Evolutionary conservation across 306 rosid species (phyloP).

Genomic region (Prunus mira): DNA sequence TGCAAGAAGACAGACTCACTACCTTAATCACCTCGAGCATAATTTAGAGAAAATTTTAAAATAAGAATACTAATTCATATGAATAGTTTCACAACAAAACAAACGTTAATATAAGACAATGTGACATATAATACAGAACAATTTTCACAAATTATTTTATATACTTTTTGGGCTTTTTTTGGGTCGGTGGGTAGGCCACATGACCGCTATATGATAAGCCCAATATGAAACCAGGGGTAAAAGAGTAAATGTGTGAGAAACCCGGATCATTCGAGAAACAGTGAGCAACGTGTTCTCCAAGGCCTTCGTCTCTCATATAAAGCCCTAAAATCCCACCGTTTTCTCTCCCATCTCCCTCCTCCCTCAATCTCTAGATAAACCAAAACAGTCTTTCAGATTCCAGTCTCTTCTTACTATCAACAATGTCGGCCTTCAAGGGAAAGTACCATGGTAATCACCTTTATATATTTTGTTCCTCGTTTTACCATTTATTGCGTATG

Average conservation of each 20-base stretch:
- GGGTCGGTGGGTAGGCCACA: background rate
- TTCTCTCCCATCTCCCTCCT: background rate
- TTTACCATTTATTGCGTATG: background rate
- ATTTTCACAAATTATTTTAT: too few species aligned
- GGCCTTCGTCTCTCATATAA: slow-evolving; percentile 2
- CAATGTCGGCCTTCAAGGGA: slow-evolving; percentile 71
- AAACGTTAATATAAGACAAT: too few species aligned
- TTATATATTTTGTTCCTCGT: background rate
- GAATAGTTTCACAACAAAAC: too few species aligned
- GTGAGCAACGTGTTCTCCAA: background rate
- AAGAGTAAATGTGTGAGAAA: background rate
- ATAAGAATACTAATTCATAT: too few species aligned
- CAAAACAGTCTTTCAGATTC: background rate
- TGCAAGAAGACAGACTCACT: too few species aligned
- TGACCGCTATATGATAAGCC: background rate
- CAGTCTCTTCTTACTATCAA: background rate
- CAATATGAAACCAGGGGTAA: background rate
- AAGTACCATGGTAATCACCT: slow-evolving; percentile 53
- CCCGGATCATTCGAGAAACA: background rate
- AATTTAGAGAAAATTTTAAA: too few species aligned
- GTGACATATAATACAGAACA: too few species aligned
- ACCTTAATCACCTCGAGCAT: too few species aligned
- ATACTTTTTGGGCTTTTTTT: background rate
- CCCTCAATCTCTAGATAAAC: background rate
- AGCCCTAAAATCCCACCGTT: background rate